These are phyloP conservation scores for Neolentinus lepideus DNA, from an alignment of 1,284 basidiomycete genomes.

Conservation along the genomic window DNA sequence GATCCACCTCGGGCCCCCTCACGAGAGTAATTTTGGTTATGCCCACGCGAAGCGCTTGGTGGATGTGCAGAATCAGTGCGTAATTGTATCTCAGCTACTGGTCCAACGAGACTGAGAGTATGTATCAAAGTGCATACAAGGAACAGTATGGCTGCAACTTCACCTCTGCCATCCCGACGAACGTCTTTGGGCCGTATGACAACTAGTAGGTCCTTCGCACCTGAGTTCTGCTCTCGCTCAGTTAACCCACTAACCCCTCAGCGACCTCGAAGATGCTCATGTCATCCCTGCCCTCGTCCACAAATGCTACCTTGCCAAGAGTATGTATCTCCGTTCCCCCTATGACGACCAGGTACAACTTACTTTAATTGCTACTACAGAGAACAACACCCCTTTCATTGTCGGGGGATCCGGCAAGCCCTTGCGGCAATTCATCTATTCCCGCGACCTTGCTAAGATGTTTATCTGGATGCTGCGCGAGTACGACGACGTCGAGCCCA, in stretches of 20 bases:
- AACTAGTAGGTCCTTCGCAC: slow-evolving; percentile 51
- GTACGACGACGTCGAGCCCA: slow-evolving; percentile 82
- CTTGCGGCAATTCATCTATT: slow-evolving; percentile 90
- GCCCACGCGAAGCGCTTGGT: slow-evolving; percentile 91
- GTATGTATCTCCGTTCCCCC: slow-evolving; percentile 30
- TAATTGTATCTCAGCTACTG: slow-evolving; percentile 1
- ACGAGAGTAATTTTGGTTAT: slow-evolving; percentile 88
- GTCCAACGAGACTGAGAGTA: background rate
- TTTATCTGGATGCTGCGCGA: slow-evolving; percentile 89
- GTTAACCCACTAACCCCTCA: slow-evolving; percentile 22
- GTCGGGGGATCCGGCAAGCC: slow-evolving; percentile 85
- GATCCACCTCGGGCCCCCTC: slow-evolving; percentile 83
- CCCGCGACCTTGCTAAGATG: slow-evolving; percentile 85
- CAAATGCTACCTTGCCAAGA: slow-evolving; percentile 83
- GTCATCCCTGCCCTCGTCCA: slow-evolving; percentile 89
- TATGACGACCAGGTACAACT: background rate
- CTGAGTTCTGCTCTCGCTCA: slow-evolving; percentile 4
- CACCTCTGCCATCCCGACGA: slow-evolving; percentile 89
- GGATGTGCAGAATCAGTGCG: slow-evolving; percentile 86
- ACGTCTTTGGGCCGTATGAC: slow-evolving; percentile 82
- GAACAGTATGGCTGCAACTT: slow-evolving; percentile 88
- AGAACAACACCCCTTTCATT: slow-evolving; percentile 75
- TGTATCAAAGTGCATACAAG: slow-evolving; percentile 67
- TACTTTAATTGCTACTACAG: slow-evolving; percentile 29
- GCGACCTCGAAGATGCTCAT: slow-evolving; percentile 82